These are phyloP conservation scores for Diospyros kaki DNA, from an alignment of 148 eudicot species.

Conservation along the genomic window DNA sequence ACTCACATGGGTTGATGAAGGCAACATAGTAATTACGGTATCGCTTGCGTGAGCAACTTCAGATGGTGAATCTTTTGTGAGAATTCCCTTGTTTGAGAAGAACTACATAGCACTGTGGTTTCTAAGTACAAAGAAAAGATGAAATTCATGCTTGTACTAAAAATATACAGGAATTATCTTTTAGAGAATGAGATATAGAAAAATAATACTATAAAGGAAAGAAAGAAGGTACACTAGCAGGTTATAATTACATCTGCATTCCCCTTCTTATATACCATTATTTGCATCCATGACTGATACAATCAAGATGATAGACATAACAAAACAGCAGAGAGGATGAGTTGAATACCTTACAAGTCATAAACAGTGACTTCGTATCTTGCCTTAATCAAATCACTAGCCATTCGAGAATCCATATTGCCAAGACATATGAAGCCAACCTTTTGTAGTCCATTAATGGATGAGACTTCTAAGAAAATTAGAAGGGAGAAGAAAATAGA, in stretches of 20 bases:
- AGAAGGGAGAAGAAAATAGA: neutral
- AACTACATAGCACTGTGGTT: constrained; percentile 44
- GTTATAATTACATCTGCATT: neutral
- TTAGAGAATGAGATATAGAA: neutral
- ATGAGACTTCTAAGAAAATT: neutral
- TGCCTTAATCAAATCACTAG: constrained; percentile 66
- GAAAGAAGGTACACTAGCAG: neutral
- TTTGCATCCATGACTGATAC: neutral
- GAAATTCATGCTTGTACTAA: neutral
- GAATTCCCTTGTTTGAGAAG: constrained; percentile 57
- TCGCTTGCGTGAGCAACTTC: constrained; percentile 74
- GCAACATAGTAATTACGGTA: constrained; percentile 88
- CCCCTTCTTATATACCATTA: neutral
- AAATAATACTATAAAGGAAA: neutral
- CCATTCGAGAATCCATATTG: constrained; percentile 96
- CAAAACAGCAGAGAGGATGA: constrained; percentile 6
- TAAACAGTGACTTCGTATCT: constrained; percentile 65
- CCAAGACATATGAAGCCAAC: constrained; percentile 95
- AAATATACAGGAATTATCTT: neutral
- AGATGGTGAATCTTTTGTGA: constrained; percentile 56
- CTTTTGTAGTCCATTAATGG: constrained; percentile 34
- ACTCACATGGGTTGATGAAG: constrained; percentile 88
- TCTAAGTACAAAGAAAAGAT: constrained; percentile 32
- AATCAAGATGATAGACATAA: neutral
- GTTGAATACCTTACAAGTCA: constrained; percentile 55